Conservation (phyloP, 2,329 filamentous ascomycete species). For the Cladosporium oxysporum region DNA sequence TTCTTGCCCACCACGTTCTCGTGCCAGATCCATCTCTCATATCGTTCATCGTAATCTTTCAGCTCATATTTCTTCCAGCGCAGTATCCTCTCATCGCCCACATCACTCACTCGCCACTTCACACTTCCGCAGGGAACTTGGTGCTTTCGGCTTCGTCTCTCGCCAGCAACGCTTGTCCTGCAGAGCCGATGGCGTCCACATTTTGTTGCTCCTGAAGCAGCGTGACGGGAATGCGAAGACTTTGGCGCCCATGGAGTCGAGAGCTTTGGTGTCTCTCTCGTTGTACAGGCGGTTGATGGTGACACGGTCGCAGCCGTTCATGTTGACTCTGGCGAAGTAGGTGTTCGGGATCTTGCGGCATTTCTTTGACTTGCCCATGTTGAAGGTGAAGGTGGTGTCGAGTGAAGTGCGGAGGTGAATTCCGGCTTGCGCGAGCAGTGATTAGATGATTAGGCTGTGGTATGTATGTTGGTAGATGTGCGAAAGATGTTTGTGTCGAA, state of each 20-base stretch:
- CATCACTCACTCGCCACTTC: background rate
- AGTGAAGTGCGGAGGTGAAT: background rate
- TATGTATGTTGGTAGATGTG: background rate
- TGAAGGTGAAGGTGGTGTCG: background rate
- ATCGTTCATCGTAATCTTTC: background rate
- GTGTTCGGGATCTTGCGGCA: background rate
- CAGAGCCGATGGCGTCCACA: background rate
- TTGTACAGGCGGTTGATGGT: background rate
- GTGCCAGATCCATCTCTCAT: background rate
- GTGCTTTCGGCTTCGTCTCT: background rate
- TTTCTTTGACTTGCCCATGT: background rate
- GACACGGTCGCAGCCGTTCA: background rate
- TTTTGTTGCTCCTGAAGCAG: background rate
- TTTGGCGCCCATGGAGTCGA: background rate
- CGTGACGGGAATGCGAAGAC: background rate
- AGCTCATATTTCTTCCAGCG: background rate
- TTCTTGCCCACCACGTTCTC: background rate
- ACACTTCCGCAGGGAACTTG: background rate
- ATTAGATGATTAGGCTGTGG: background rate
- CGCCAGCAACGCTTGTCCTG: constrained; percentile 4
- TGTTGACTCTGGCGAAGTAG: background rate
- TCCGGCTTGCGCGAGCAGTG: background rate
- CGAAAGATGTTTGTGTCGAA: background rate
- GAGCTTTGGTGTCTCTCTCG: background rate
- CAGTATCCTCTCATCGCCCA: background rate